phyloP scores from a whole-genome alignment of 306 rosid species.

The Corylus avellana region DNA sequence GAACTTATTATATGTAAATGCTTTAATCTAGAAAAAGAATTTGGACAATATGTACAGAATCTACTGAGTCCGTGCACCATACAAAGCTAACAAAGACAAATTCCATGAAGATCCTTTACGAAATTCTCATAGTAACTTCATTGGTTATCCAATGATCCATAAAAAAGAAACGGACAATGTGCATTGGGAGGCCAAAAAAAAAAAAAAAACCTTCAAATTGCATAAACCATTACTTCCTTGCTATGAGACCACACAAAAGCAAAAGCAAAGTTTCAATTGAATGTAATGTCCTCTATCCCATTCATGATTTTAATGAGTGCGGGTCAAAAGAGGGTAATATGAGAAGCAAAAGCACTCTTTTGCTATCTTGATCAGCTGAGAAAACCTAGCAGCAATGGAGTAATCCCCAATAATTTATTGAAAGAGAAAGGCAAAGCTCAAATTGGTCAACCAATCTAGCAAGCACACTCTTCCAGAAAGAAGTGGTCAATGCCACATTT shows the following conservation, averaged over 20 bases:
- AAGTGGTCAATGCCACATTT: background rate
- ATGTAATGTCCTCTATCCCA: background rate
- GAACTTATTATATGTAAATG: constrained; percentile 2
- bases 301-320: background rate
- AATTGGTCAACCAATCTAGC: background rate
- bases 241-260: background rate
- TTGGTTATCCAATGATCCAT: no score
- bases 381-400: background rate
- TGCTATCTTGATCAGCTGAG: background rate
- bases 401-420: background rate
- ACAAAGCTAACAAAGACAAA: background rate
- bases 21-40: background rate
- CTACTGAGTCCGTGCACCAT: background rate
- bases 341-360: constrained; percentile 1
- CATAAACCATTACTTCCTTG: background rate
- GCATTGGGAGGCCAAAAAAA: background rate
- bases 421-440: no score
- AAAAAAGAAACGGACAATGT: background rate
- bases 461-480: background rate
- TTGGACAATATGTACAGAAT: background rate
- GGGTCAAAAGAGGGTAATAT: background rate
- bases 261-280: background rate
- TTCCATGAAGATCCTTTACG: background rate
- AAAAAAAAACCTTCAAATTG: background rate
- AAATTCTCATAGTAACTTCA: background rate